Evolutionary conservation across 805 yeast species (phyloP), one percentile per base, ranked within the genome.

Genomic region (Candida quercuum): DNA sequence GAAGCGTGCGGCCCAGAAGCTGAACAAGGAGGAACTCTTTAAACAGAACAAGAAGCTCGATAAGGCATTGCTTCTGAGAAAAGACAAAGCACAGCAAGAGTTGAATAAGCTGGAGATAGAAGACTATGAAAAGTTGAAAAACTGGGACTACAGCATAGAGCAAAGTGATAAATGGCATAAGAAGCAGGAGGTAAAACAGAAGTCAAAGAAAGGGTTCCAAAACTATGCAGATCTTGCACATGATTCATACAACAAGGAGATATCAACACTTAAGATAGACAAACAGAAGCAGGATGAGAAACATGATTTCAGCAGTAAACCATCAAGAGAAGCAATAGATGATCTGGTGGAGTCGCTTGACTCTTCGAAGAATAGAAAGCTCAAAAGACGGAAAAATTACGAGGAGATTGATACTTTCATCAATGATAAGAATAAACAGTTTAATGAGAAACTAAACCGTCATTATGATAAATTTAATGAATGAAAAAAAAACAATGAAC

Each of bases 361-460:
- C 8, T 37, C 37, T 4, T 48, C 56, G 0, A 57, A 55, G 25
- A 13, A 36, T 3, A 39, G 54, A 58, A 62, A 48, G 54, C 61
- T 37, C 65, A 66, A 39, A 60, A 54, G 49, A 60, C 60, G 71
- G 48, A 60, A 71, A 45, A 60, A 60, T 47, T 51, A 53, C 38
- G 60, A 57, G 40, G 56, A 51, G 36, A 51, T 61, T 35, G 56
- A 51, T 9, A 61, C 57, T 18, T 65, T 61, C 34, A 65, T 85
- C 52, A 84, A 81, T 53, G 86, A 79, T 45, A 80, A 79, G 57
- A 85, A 85, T 64, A 73, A 71, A 52, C 80, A 81, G 47, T 85
- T 84, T 59, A 85, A 84, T 59, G 74, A 72, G 53, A 84, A 85
- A 51, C 61, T 85, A 45, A 58, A 72, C 32, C 63, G 88, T 23